Evolutionary conservation across 2,329 filamentous ascomycete species (phyloP).

Genomic region (Drechslerella dactyloides): DNA sequence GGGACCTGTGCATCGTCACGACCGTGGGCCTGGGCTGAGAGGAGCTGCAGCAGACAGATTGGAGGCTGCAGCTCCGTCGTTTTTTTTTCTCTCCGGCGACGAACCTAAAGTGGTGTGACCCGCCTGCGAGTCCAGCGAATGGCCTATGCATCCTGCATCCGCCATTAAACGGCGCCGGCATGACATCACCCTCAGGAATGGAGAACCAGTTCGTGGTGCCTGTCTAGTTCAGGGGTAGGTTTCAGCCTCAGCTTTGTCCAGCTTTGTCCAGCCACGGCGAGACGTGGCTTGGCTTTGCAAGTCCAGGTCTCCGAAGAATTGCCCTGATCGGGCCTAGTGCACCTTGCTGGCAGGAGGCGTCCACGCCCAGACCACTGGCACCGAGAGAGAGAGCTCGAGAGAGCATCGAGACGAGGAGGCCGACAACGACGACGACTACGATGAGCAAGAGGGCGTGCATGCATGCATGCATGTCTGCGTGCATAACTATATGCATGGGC

Average conservation of each 20-base stretch:
- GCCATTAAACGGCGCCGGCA: slow-evolving; percentile 4
- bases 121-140: neutral
- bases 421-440: too few relatives aligned
- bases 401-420: neutral
- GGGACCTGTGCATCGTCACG: too few relatives aligned
- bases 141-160: slow-evolving; percentile 1
- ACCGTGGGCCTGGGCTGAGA: neutral
- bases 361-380: too few relatives aligned
- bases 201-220: neutral
- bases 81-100: slow-evolving; percentile 4
- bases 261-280: neutral
- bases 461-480: neutral
- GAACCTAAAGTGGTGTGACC: slow-evolving; percentile 8
- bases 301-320: slow-evolving; percentile 4
- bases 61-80: neutral
- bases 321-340: slow-evolving; percentile 1
- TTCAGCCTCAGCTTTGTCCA: slow-evolving; percentile 6
- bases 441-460: too few relatives aligned
- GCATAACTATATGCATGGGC: neutral
- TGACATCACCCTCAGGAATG: slow-evolving; percentile 1
- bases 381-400: neutral
- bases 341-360: neutral
- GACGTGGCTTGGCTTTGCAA: neutral
- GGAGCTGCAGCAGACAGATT: neutral
- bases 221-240: slow-evolving; percentile 4